These are phyloP conservation scores for Blastobotrys malaysiensis DNA, from an alignment of 1,139 yeast genomes.

Conservation along the genomic window DNA sequence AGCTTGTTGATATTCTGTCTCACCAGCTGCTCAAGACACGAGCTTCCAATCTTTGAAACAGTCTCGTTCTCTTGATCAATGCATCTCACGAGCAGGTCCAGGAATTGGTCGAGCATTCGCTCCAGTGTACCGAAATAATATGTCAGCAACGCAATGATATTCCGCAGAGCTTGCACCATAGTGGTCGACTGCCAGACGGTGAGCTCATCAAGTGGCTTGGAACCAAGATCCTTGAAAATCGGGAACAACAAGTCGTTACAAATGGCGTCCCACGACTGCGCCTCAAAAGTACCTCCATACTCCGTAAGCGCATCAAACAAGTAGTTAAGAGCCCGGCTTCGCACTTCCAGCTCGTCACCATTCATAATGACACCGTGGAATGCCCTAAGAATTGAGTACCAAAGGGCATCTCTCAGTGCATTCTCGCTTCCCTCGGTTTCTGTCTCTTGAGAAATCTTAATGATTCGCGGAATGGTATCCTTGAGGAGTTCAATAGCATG, in stretches of 20 bases:
- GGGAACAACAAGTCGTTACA: slow-evolving; percentile 82
- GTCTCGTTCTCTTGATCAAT: slow-evolving; percentile 97
- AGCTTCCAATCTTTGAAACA: slow-evolving; percentile 88
- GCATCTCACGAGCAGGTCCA: slow-evolving; percentile 75
- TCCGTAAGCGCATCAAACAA: slow-evolving; percentile 77
- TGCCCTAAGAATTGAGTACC: slow-evolving; percentile 82
- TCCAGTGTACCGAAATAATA: slow-evolving; percentile 73
- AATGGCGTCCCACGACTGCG: slow-evolving; percentile 74
- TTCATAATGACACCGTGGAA: slow-evolving; percentile 88
- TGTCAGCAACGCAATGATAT: slow-evolving; percentile 76
- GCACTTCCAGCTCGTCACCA: slow-evolving; percentile 89
- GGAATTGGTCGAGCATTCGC: slow-evolving; percentile 67
- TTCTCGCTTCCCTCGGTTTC: background rate
- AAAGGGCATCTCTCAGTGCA: slow-evolving; percentile 25
- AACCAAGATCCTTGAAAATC: slow-evolving; percentile 72
- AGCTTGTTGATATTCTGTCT: slow-evolving; percentile 69
- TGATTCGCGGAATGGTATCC: slow-evolving; percentile 52
- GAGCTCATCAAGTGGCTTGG: slow-evolving; percentile 68
- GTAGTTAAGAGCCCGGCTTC: slow-evolving; percentile 79
- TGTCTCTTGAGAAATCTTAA: slow-evolving; percentile 6
- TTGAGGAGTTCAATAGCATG: slow-evolving; percentile 76
- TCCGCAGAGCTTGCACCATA: slow-evolving; percentile 87
- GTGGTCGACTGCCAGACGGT: slow-evolving; percentile 97
- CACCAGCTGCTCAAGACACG: slow-evolving; percentile 75
- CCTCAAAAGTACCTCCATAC: slow-evolving; percentile 71